A percentile compares a stretch with the other conserved stretches of the same genome.
These are phyloP conservation scores for Ganoderma resinaceum DNA, from an alignment of 1,284 basidiomycete species.

Conservation along the genomic window DNA sequence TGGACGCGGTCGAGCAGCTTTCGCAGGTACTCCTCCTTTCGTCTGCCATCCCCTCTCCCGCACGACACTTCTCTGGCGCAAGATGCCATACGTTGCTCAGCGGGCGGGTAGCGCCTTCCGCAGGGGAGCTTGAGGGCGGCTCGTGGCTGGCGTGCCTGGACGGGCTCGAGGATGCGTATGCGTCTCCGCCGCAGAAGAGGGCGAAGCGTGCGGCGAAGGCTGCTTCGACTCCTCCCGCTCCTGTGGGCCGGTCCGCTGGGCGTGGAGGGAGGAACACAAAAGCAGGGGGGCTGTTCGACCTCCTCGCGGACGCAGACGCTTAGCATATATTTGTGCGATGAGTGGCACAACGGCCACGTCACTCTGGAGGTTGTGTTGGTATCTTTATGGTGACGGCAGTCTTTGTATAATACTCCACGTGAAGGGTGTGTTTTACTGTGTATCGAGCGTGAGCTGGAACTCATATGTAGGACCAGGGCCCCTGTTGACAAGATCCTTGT, in stretches of 20 bases:
- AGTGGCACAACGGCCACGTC: no score
- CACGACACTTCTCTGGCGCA: conserved; percentile 61
- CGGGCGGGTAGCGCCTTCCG: conserved; percentile 31
- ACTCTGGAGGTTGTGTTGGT: not conserved
- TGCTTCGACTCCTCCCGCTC: not conserved
- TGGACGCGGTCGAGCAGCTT: conserved; percentile 66
- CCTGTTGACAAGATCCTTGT: no score
- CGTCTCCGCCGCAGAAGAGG: conserved; percentile 43
- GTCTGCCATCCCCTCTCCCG: conserved; percentile 53
- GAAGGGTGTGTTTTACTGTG: not conserved
- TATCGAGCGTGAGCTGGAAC: no score
- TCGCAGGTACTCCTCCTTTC: conserved; percentile 63
- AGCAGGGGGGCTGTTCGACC: conserved; percentile 16
- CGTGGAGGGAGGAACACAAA: conserved; percentile 1
- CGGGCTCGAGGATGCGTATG: conserved; percentile 59
- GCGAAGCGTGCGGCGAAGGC: conserved; percentile 45
- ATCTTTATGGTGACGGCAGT: not conserved
- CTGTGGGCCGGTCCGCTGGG: not conserved
- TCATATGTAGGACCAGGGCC: no score
- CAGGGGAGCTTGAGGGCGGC: conserved; percentile 34
- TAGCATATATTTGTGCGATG: not conserved
- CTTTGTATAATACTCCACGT: not conserved
- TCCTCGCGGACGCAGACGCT: conserved; percentile 23
- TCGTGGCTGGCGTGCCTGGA: conserved; percentile 57
- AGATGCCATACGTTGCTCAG: conserved; percentile 61